Percentiles rank a stretch among this genome's conserved stretches.
These are phyloP conservation scores for Coccomyxa sp. DNA, from an alignment of 139 green algal genomes.

Conservation along the genomic window DNA sequence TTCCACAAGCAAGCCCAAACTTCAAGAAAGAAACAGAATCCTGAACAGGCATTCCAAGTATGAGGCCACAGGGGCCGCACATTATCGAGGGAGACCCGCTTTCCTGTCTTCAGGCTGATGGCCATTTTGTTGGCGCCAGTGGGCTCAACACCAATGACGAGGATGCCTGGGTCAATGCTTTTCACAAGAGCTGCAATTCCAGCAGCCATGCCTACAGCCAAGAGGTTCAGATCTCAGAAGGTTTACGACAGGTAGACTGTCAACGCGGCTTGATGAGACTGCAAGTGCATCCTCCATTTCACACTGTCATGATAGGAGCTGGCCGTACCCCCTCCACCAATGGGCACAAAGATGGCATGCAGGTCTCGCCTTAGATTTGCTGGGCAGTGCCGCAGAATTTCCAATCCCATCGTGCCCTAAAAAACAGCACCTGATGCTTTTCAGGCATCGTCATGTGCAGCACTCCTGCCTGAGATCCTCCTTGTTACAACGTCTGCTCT, in stretches of 20 bases:
- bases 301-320: too few relatives aligned
- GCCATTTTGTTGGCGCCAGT: constrained; percentile 93
- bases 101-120: constrained; percentile 59
- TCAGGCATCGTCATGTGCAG: too few relatives aligned
- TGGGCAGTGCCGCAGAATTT: constrained; percentile 73
- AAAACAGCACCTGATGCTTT: too few relatives aligned
- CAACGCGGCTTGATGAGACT: too few relatives aligned
- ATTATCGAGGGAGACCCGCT: constrained; percentile 63
- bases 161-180: constrained; percentile 69
- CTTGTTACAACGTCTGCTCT: too few relatives aligned
- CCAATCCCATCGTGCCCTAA: constrained; percentile 87
- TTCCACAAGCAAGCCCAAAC: too few relatives aligned
- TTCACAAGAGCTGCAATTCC: constrained; percentile 91
- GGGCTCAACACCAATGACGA: constrained; percentile 93
- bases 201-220: constrained; percentile 71
- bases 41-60: too few relatives aligned
- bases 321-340: constrained; percentile 68
- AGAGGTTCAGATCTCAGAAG: too few relatives aligned
- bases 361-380: constrained; percentile 36
- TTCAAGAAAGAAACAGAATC: too few relatives aligned
- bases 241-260: too few relatives aligned
- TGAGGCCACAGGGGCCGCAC: constrained; percentile 11
- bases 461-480: too few relatives aligned
- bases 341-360: constrained; percentile 84
- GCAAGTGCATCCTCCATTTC: too few relatives aligned